Conservation (phyloP, 345 rosid species). For the Eucalyptus erythrocorys region DNA sequence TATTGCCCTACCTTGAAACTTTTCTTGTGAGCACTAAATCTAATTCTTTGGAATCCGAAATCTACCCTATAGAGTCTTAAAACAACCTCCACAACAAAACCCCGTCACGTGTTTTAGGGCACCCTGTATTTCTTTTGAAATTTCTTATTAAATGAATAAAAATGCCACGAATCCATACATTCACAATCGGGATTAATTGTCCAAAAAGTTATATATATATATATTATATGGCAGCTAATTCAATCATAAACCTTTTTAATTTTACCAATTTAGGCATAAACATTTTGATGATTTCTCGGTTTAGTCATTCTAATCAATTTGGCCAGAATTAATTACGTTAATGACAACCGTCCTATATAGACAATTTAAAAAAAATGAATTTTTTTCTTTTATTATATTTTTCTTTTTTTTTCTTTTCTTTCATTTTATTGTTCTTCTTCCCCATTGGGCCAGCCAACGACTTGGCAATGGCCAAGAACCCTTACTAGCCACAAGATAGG, state of each 20-base stretch:
- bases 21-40: background rate
- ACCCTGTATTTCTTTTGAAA: background rate
- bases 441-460: background rate
- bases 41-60: background rate
- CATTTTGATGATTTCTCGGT: no score
- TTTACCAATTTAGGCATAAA: no score
- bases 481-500: no score
- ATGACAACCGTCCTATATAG: background rate
- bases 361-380: no score
- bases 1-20: background rate
- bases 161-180: background rate
- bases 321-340: accelerated
- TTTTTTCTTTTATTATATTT: background rate
- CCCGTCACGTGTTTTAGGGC: background rate
- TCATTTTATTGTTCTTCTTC: background rate
- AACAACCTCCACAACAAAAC: background rate
- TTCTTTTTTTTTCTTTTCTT: background rate
- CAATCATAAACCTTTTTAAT: no score
- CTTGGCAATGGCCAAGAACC: no score
- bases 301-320: background rate
- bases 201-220: background rate
- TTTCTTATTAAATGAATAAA: background rate
- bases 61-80: background rate
- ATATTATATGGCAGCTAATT: no score
- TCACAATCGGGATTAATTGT: background rate